Base-by-base conservation (phyloP, 805 yeast genomes). In the Saturnispora galanensis region DNA sequence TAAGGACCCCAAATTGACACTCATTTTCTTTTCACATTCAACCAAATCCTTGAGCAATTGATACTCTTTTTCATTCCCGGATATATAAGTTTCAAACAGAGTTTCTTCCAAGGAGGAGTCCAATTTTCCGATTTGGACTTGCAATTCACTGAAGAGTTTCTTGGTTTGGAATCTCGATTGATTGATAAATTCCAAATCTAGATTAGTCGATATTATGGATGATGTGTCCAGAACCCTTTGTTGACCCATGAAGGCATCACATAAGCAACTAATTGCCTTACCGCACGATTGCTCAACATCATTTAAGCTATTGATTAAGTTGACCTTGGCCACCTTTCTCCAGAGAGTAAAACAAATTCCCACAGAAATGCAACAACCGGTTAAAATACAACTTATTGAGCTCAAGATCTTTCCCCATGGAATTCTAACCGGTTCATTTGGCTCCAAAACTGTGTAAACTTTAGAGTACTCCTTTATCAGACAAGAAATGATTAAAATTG, bases 401-500 rank as follows among this genome's bases (percentile, higher is more conserved):
- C 80, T 73, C 28, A 63, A 46, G 26, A 84, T 65, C 52, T 79
- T 70, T 28, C 61, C 60, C 47, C 77, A 57, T 0, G 89, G 84
- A 11, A 84, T 68, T 7, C 58, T 58, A 12, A 80, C 77, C 1
- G 38, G 31, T 7, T 16, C 32, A 21, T 35, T 34, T 17, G 37
- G 37, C 9, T 40, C 13, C 30, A 40, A 15, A 75, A 69, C 54
- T 79, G 80, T 40, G 72, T 64, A 38, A 80, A 75, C 11, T 87
- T 89, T 41, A 11, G 51, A 48, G n/a, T 39, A 48, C 54, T 85
- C 94, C 56, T 81, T 80, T 12, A 84, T 76, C 46, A 85, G 70
- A 47, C 84, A 79, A 0, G 87, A 73, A 3, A 84, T 78, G 18
- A 84, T 63, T 3, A 83, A 73, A 42, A 84, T 83, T 7, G 84